These are phyloP conservation scores for Fusarium buxicola DNA, from an alignment of 2,329 filamentous ascomycete genomes.

Conservation along the genomic window DNA sequence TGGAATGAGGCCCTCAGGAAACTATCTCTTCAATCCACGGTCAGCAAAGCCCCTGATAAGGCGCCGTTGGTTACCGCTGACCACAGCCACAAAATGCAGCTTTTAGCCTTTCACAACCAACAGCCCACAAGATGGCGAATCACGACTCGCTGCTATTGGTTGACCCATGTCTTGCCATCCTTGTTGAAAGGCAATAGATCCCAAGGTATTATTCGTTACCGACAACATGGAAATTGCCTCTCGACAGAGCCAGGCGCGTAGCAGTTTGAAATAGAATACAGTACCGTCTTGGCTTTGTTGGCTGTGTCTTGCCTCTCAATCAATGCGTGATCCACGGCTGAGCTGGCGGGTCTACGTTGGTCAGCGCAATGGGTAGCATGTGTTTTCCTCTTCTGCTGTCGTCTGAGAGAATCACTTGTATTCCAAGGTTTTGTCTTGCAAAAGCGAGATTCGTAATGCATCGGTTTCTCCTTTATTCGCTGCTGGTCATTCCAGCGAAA, in stretches of 20 bases:
- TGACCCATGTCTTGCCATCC: not conserved
- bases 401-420: not conserved
- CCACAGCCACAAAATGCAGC: not conserved
- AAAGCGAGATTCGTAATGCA: slow-evolving; percentile 1
- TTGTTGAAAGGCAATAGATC: not conserved
- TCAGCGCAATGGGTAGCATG: not conserved
- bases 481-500: not conserved
- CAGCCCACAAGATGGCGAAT: not conserved
- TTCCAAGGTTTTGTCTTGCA: not conserved
- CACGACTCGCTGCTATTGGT: slow-evolving; percentile 1
- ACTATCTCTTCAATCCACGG: not conserved
- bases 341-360: not conserved
- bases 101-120: not conserved
- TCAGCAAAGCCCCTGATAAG: not conserved
- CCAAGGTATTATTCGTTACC: not conserved
- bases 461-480: not conserved
- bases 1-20: not conserved
- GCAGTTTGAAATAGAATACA: not conserved
- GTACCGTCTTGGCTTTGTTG: not conserved
- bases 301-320: not conserved
- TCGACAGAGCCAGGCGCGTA: not conserved
- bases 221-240: not conserved
- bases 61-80: not conserved
- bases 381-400: not conserved
- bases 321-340: not conserved